phyloP scores from a whole-genome alignment of 768 basidiomycete species.

The Sarcomyxa edulis region DNA sequence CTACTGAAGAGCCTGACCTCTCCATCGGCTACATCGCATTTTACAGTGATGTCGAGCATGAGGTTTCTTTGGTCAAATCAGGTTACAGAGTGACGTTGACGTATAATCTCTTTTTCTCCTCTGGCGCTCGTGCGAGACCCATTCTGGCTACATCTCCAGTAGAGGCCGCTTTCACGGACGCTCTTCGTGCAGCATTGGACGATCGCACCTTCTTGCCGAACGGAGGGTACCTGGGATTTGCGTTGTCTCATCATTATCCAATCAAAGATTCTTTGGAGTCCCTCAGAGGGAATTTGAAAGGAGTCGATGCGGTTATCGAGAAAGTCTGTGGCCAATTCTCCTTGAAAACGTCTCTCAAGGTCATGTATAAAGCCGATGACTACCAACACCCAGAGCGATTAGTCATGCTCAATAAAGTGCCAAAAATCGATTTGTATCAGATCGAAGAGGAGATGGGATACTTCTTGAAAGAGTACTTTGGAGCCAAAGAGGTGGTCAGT shows the following conservation, averaged over 20 bases:
- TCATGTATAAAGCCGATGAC: conserved; percentile 11
- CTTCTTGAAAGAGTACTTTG: conserved; percentile 5
- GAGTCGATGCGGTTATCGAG: conserved; percentile 19
- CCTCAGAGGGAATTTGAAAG: conserved; percentile 20
- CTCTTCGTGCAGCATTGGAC: conserved; percentile 19
- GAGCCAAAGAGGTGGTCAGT: conserved; percentile 2
- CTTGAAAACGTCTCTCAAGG: conserved; percentile 14
- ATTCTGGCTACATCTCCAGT: neutral
- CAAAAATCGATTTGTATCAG: neutral
- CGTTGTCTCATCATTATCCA: conserved; percentile 28
- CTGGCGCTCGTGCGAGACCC: neutral
- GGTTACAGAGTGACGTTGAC: conserved; percentile 41
- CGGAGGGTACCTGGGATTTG: conserved; percentile 29
- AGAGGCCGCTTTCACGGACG: conserved; percentile 10
- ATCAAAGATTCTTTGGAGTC: conserved; percentile 11
- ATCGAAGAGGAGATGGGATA: conserved; percentile 7
- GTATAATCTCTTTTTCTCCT: conserved; percentile 32
- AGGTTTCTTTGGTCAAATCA: conserved; percentile 33
- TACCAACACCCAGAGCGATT: neutral
- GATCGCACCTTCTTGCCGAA: conserved; percentile 21
- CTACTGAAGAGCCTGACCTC: neutral
- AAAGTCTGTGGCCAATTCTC: conserved; percentile 13
- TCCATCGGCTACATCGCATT: conserved; percentile 30
- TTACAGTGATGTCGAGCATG: conserved; percentile 40
- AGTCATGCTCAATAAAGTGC: neutral